Conservation (phyloP, 768 basidiomycete species). For the Amyloporia xantha region DNA sequence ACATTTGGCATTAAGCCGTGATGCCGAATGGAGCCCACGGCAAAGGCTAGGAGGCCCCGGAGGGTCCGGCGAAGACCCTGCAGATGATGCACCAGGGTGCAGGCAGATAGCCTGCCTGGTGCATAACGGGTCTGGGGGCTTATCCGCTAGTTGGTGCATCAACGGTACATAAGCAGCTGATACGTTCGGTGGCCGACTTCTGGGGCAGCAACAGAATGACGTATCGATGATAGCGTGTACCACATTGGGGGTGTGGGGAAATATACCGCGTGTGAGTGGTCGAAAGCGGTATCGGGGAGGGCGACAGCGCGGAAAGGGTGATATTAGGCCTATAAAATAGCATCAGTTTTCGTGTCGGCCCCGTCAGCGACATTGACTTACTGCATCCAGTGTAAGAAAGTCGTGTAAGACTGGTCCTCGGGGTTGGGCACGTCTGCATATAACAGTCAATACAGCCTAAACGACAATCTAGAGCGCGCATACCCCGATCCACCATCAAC, state of each 20-base stretch:
- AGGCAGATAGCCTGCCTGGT: too few relatives aligned
- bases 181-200: constrained; percentile 29
- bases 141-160: too few relatives aligned
- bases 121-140: too few relatives aligned
- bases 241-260: constrained; percentile 87
- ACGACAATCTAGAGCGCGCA: too few relatives aligned
- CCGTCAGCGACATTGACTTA: constrained; percentile 31
- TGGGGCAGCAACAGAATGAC: constrained; percentile 72
- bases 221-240: constrained; percentile 89
- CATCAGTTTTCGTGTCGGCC: neutral
- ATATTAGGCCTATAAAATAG: constrained; percentile 77
- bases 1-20: too few relatives aligned
- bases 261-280: constrained; percentile 67
- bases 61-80: too few relatives aligned
- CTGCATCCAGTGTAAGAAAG: constrained; percentile 85
- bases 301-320: constrained; percentile 55
- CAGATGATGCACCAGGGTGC: too few relatives aligned
- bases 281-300: constrained; percentile 32
- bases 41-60: too few relatives aligned
- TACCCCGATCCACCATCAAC: constrained; percentile 83
- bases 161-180: too few relatives aligned
- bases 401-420: constrained; percentile 52
- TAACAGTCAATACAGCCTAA: constrained; percentile 1
- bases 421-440: constrained; percentile 81
- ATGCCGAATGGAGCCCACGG: too few relatives aligned